phyloP scores from a whole-genome alignment of 2,329 filamentous ascomycete genomes.

The Alternaria sp. region DNA sequence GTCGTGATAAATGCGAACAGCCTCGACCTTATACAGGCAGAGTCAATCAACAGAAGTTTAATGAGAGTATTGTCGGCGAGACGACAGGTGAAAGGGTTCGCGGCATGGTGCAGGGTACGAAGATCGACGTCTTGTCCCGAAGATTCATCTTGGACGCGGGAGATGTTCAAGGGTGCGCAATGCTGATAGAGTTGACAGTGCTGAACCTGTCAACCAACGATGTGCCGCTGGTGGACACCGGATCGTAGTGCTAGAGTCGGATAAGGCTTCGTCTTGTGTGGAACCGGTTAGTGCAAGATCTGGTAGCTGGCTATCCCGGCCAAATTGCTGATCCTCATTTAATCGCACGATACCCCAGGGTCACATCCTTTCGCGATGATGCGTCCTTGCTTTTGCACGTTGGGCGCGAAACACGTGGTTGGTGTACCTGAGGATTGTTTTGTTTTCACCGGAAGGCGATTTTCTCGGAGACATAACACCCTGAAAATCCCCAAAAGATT shows the following conservation, averaged over 20 bases:
- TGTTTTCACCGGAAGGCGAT: slow-evolving; percentile 1
- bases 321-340: slow-evolving; percentile 7
- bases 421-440: background rate
- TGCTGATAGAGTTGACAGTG: slow-evolving; percentile 3
- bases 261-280: slow-evolving; percentile 4
- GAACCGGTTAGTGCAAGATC: slow-evolving; percentile 8
- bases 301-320: slow-evolving; percentile 4
- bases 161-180: slow-evolving; percentile 11
- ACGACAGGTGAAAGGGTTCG: background rate
- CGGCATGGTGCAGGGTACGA: slow-evolving; percentile 5
- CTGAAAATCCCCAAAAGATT: background rate
- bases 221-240: slow-evolving; percentile 5
- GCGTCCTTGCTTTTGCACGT: slow-evolving; percentile 6
- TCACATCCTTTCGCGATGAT: slow-evolving; percentile 1
- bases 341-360: slow-evolving; percentile 10
- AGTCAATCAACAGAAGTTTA: background rate
- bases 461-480: background rate
- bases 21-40: slow-evolving; percentile 10
- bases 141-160: slow-evolving; percentile 10
- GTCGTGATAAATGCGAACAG: background rate
- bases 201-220: slow-evolving; percentile 8
- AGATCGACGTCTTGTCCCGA: slow-evolving; percentile 1
- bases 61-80: slow-evolving; percentile 8
- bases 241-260: slow-evolving; percentile 1
- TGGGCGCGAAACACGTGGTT: slow-evolving; percentile 2